Percentiles rank a stretch among this genome's conserved stretches.
These are phyloP conservation scores for Hypomyces perniciosus DNA, from an alignment of 2,329 filamentous ascomycete species.

Conservation along the genomic window DNA sequence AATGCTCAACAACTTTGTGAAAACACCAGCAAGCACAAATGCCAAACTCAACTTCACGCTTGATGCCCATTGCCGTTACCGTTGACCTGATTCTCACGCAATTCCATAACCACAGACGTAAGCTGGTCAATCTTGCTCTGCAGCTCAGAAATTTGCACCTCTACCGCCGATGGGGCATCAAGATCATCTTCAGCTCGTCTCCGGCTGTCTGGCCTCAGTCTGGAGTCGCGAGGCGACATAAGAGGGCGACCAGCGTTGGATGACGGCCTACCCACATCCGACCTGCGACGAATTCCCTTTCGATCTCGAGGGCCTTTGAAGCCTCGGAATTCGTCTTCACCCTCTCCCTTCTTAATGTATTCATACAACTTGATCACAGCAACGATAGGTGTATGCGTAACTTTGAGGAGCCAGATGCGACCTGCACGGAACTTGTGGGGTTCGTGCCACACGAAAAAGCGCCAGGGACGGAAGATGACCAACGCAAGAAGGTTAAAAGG, in stretches of 20 bases:
- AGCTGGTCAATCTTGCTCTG: constrained; percentile 53
- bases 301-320: constrained; percentile 41
- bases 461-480: constrained; percentile 63
- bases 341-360: constrained; percentile 34
- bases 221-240: constrained; percentile 15
- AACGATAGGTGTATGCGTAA: constrained; percentile 62
- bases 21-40: not conserved
- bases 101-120: constrained; percentile 44
- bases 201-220: constrained; percentile 14
- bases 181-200: constrained; percentile 28
- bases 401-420: constrained; percentile 56
- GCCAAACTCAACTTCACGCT: not conserved
- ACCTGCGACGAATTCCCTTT: constrained; percentile 17
- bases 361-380: constrained; percentile 65
- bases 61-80: not conserved
- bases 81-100: constrained; percentile 34
- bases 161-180: constrained; percentile 36
- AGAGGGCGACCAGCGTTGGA: constrained; percentile 14
- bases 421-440: constrained; percentile 52
- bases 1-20: not conserved
- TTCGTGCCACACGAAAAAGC: constrained; percentile 60
- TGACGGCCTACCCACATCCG: constrained; percentile 13
- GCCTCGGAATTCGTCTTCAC: constrained; percentile 39
- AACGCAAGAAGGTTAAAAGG: constrained; percentile 71
- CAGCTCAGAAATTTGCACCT: constrained; percentile 50